These are phyloP conservation scores for Metschnikowia hibisci DNA, from an alignment of 805 yeast genomes.

Conservation along the genomic window DNA sequence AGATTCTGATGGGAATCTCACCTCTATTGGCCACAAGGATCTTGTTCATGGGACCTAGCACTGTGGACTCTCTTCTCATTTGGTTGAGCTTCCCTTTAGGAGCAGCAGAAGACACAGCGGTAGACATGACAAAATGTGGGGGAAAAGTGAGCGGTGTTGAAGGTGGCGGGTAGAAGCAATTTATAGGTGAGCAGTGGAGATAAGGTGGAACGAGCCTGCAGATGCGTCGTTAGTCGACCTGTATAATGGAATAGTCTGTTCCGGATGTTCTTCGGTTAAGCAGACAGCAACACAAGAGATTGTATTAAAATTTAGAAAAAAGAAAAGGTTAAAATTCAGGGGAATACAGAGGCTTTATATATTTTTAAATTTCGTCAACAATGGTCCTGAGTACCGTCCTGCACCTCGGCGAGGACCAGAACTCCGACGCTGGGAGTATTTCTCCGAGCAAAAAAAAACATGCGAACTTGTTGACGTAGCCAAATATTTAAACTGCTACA, in stretches of 20 bases:
- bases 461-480: background rate
- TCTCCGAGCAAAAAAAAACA: slow-evolving; percentile 5
- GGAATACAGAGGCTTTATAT: background rate
- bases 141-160: background rate
- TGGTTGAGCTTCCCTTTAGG: slow-evolving; percentile 28
- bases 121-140: background rate
- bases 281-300: no score
- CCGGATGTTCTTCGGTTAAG: background rate
- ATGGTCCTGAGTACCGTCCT: background rate
- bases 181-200: slow-evolving; percentile 1
- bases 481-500: no score
- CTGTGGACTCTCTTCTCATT: slow-evolving; percentile 41
- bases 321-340: background rate
- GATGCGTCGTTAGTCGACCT: slow-evolving; percentile 3
- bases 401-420: slow-evolving; percentile 4
- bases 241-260: slow-evolving; percentile 1
- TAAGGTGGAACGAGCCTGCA: slow-evolving; percentile 4
- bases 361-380: background rate
- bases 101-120: background rate
- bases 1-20: slow-evolving; percentile 82
- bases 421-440: slow-evolving; percentile 7
- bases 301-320: background rate
- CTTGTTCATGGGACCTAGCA: slow-evolving; percentile 48
- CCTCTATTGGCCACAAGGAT: slow-evolving; percentile 82
- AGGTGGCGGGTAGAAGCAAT: background rate